Base-by-base conservation (phyloP, 306 rosid genomes). In the Quercus gilva region DNA sequence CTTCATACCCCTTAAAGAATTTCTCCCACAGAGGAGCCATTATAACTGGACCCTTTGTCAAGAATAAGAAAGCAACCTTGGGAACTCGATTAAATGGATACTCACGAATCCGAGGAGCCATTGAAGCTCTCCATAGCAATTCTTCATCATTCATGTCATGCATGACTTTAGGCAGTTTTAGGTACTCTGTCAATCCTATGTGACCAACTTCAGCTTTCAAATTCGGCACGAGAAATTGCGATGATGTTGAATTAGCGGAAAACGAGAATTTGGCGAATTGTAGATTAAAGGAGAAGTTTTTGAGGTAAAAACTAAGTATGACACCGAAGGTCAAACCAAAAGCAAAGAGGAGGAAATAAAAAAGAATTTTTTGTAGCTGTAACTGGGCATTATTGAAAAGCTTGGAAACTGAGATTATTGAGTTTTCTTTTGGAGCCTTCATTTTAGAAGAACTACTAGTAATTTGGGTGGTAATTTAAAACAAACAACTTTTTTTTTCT, bases 11-110 rank as follows among this genome's bases (percentile, higher is more conserved):
- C 78, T 84, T 45, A 85, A 94, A 94, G 83, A 94, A 94, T 49
- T 81, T 53, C 70, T 94, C 93, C 98, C 98, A 94, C 65, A 94
- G 78, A n/a, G 94, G 92, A 35, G 92, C 93, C 77, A 94, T n/a
- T 68, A 64, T 63, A 80, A 94, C 84, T 53, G 87, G 88, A 19
- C 98, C 97, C 79, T 81, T 94, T 49, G 90, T 84, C 89, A 94
- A 81, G 79, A 92, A 94, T 97, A 94, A 41, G 83, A 94, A 94
- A 11, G 98, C 97, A 80, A 94, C 90, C 79, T 92, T 94, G 0
- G 93, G 93, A 69, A 84, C 86, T 53, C 94, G 76, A 28, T 77
- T 79, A 76, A 83, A 92, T 0, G 98, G 98, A 77, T 85, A 92
- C 2, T 74, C 68, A 0, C 55, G 26, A 20, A 90, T 90, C 85